A percentile compares a stretch with the other conserved stretches of the same genome.
Evolutionary conservation across 176 grass and related monocot genomes (phyloP).

Genomic region (Alloteropsis semialata): DNA sequence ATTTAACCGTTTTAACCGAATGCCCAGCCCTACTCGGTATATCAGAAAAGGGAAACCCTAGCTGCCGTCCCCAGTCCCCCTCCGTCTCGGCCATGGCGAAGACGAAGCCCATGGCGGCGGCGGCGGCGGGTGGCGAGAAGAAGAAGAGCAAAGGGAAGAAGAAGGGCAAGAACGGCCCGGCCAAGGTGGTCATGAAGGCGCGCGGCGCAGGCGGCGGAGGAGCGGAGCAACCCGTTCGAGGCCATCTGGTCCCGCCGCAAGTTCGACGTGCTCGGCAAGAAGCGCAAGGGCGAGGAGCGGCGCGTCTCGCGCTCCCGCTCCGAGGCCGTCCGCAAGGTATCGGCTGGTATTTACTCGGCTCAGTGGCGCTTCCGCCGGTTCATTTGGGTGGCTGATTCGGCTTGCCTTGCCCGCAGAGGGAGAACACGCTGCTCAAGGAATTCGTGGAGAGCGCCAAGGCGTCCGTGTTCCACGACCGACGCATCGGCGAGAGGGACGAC

Average conservation of each 20-base stretch:
- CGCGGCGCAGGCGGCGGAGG: constrained; percentile 14
- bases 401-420: constrained; percentile 48
- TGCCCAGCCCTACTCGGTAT: too few relatives aligned
- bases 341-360: neutral
- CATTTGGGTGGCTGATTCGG: constrained; percentile 7
- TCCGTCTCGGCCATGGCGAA: constrained; percentile 50
- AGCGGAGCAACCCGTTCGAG: constrained; percentile 76
- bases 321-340: constrained; percentile 74
- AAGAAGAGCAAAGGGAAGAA: constrained; percentile 54
- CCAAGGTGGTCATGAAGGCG: constrained; percentile 50
- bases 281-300: constrained; percentile 85
- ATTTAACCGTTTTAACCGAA: too few relatives aligned
- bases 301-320: constrained; percentile 69
- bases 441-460: constrained; percentile 69
- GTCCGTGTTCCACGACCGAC: constrained; percentile 73
- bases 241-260: constrained; percentile 93
- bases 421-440: constrained; percentile 89
- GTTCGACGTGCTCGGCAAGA: constrained; percentile 90
- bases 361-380: neutral
- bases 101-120: constrained; percentile 18
- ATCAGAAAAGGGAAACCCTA: too few relatives aligned
- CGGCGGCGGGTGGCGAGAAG: constrained; percentile 14
- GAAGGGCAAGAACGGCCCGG: constrained; percentile 31
- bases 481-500: constrained; percentile 90
- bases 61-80: neutral